Percentiles rank a stretch among this genome's conserved stretches.
phyloP scores from a whole-genome alignment of 345 rosid genomes.

The Luvunga scandens region DNA sequence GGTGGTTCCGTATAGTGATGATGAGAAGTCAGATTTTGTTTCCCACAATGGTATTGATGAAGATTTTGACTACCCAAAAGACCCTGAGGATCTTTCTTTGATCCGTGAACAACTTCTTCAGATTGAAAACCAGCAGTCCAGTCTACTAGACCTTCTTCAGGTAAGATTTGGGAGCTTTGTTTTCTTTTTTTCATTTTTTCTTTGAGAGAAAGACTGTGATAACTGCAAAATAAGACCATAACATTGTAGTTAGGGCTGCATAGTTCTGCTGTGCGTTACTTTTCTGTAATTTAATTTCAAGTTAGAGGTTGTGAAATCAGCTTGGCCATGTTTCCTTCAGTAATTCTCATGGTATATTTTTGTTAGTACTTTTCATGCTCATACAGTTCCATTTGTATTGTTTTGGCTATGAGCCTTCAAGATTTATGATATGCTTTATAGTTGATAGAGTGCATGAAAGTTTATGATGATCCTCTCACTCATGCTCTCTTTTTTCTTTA shows the following conservation, averaged over 20 bases:
- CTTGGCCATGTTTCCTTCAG: background rate
- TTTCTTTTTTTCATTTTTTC: background rate
- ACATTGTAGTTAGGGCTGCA: background rate
- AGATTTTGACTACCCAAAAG: constrained; percentile 46
- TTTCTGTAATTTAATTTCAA: background rate
- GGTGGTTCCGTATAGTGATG: constrained; percentile 56
- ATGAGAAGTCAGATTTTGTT: constrained; percentile 35
- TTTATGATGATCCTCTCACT: constrained; percentile 11
- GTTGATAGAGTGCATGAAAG: background rate
- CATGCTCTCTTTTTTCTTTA: background rate
- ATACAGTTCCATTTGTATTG: background rate
- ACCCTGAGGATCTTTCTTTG: constrained; percentile 55
- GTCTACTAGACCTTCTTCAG: constrained; percentile 78
- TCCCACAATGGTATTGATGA: constrained; percentile 28
- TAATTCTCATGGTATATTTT: background rate
- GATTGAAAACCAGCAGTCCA: constrained; percentile 86
- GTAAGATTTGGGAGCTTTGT: constrained; percentile 33
- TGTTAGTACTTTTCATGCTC: background rate
- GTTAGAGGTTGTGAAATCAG: background rate
- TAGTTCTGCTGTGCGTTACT: background rate
- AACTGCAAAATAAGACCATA: background rate
- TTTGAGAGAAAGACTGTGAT: background rate
- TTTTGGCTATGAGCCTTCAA: background rate
- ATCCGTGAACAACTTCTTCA: constrained; percentile 73
- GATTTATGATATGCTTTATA: background rate